Percentiles rank a stretch among this genome's conserved stretches.
Conservation (phyloP, 1,284 basidiomycete genomes). For the Erythrobasidium hasegawianum region DNA sequence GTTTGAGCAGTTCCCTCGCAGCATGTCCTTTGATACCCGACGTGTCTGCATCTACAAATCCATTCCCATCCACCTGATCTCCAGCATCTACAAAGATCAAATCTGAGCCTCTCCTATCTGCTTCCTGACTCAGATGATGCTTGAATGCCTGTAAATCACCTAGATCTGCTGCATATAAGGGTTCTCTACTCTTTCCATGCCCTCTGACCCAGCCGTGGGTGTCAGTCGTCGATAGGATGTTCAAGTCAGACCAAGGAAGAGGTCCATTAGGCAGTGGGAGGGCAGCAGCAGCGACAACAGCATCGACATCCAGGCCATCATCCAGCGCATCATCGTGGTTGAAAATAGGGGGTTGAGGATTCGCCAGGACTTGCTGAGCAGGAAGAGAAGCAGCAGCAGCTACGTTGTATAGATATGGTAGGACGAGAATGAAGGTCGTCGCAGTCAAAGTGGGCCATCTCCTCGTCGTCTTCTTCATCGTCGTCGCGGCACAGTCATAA, state of each 20-base stretch:
- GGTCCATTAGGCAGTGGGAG: slow-evolving; percentile 37
- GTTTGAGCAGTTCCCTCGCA: slow-evolving; percentile 38
- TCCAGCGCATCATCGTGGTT: too few relatives aligned
- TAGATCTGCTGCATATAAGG: slow-evolving; percentile 42
- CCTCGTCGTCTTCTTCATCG: too few relatives aligned
- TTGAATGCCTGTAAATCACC: slow-evolving; percentile 45
- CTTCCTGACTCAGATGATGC: slow-evolving; percentile 36
- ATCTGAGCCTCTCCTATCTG: slow-evolving; percentile 40
- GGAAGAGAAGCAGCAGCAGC: too few relatives aligned
- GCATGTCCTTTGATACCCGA: slow-evolving; percentile 33
- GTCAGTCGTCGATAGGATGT: slow-evolving; percentile 40
- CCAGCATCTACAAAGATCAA: slow-evolving; percentile 45
- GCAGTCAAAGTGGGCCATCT: too few relatives aligned
- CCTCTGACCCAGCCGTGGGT: slow-evolving; percentile 46
- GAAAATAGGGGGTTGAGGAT: too few relatives aligned
- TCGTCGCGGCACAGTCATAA: too few relatives aligned
- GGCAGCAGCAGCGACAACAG: background rate
- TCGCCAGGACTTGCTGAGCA: too few relatives aligned
- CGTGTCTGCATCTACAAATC: slow-evolving; percentile 42
- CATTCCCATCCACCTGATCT: slow-evolving; percentile 45
- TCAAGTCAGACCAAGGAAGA: slow-evolving; percentile 44
- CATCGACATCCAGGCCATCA: too few relatives aligned
- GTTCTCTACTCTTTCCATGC: slow-evolving; percentile 40
- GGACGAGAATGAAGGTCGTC: too few relatives aligned
- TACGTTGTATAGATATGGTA: too few relatives aligned